Evolutionary conservation across 2,329 filamentous ascomycete genomes (phyloP).

Genomic region (Talaromyces sp.): DNA sequence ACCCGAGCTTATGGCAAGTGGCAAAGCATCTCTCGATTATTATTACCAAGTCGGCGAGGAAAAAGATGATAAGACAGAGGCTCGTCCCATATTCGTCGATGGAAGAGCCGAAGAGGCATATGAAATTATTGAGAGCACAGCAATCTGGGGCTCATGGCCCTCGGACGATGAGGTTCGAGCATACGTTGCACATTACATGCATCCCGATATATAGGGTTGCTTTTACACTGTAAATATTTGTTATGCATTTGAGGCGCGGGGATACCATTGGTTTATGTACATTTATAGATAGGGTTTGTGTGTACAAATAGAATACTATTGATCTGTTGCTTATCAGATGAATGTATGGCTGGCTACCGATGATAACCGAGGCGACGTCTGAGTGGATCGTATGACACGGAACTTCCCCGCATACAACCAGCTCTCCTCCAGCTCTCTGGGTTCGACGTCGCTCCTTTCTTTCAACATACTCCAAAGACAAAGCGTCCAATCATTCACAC

Average conservation of each 20-base stretch:
- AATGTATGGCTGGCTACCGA: background rate
- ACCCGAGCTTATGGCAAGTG: background rate
- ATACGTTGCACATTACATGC: constrained; percentile 27
- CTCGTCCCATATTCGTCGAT: constrained; percentile 26
- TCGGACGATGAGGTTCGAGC: constrained; percentile 39
- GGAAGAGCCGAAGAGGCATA: constrained; percentile 34
- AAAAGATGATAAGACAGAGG: background rate
- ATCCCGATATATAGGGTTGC: constrained; percentile 1
- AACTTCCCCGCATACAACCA: constrained; percentile 1
- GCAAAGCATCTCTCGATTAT: background rate
- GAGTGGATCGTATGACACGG: background rate
- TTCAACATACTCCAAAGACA: background rate
- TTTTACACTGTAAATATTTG: background rate
- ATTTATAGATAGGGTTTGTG: background rate
- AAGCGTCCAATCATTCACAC: background rate
- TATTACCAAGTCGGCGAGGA: background rate
- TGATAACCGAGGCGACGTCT: constrained; percentile 8
- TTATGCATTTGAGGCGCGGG: background rate
- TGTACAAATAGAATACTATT: background rate
- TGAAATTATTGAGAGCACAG: constrained; percentile 35
- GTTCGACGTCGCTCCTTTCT: background rate
- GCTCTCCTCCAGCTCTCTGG: background rate
- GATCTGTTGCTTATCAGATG: background rate
- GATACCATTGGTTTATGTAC: constrained; percentile 15
- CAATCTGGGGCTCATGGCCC: constrained; percentile 41